phyloP scores from a whole-genome alignment of 192 early-diverging fungal species.

The Coemansia sp. region DNA sequence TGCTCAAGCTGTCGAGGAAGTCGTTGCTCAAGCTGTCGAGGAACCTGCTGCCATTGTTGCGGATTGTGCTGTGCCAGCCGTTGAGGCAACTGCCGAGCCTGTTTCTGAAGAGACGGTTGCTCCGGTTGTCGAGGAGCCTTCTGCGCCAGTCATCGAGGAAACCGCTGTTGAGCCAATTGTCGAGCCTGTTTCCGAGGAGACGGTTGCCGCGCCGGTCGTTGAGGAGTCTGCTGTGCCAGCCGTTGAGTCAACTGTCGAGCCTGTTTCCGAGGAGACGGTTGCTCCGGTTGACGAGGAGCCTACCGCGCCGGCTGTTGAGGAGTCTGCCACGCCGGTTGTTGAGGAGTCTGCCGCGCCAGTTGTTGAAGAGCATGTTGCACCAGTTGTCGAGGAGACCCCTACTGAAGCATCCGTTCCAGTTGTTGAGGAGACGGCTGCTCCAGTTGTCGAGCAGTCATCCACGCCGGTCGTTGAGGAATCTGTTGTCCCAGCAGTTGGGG shows the following conservation, averaged over 20 bases:
- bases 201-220: neutral
- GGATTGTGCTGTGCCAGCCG: too few relatives aligned
- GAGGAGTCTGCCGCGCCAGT: neutral
- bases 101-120: neutral
- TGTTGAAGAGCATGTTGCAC: too few relatives aligned
- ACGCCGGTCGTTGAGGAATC: neutral
- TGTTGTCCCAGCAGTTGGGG: neutral
- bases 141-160: neutral
- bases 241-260: neutral
- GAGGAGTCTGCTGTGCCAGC: neutral
- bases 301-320: conserved; percentile 8
- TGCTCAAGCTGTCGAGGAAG: neutral
- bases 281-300: neutral
- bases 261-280: neutral
- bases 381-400: neutral
- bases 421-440: neutral
- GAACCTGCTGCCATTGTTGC: too few relatives aligned
- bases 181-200: neutral
- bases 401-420: neutral
- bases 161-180: neutral
- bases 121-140: neutral
- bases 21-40: neutral
- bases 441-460: too few relatives aligned
- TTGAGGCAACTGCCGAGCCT: neutral
- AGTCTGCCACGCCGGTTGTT: neutral